A percentile compares a stretch with the other conserved stretches of the same genome.
Conservation (phyloP, 306 rosid genomes). For the Citrullus colocynthis region DNA sequence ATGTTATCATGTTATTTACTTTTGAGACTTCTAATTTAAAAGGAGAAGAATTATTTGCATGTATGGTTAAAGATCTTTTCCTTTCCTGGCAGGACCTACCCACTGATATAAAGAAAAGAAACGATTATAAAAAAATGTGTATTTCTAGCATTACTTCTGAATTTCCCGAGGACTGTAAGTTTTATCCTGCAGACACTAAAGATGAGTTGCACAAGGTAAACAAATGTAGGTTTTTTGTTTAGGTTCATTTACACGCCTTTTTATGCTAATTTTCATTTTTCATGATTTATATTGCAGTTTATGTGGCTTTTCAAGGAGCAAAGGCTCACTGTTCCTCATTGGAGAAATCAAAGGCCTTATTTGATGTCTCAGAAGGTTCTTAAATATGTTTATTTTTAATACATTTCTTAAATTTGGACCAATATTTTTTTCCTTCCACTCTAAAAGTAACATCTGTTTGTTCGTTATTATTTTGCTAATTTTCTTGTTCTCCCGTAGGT, state of each 20-base stretch:
- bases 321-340: slow-evolving; percentile 69
- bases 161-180: slow-evolving; percentile 86
- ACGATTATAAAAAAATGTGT: slow-evolving; percentile 64
- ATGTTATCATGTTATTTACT: slow-evolving; percentile 25
- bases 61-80: slow-evolving; percentile 1
- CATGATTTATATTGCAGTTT: slow-evolving; percentile 43
- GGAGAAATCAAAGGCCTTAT: slow-evolving; percentile 78
- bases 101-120: slow-evolving; percentile 48
- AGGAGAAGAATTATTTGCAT: background rate
- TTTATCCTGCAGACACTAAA: slow-evolving; percentile 72
- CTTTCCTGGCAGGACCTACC: slow-evolving; percentile 57
- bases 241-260: background rate
- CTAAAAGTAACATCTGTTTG: background rate
- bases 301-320: slow-evolving; percentile 88
- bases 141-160: slow-evolving; percentile 53
- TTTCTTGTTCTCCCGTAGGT: slow-evolving; percentile 28
- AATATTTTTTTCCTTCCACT: background rate
- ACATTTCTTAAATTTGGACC: background rate
- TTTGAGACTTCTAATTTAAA: background rate
- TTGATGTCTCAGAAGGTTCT: slow-evolving; percentile 69
- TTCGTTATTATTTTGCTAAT: background rate
- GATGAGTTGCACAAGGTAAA: slow-evolving; percentile 89
- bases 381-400: background rate
- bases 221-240: background rate
- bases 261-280: background rate